Evolutionary conservation across 2,329 filamentous ascomycete genomes (phyloP), one percentile per base, ranked within the genome.

Genomic region (Exserohilum rostratum): DNA sequence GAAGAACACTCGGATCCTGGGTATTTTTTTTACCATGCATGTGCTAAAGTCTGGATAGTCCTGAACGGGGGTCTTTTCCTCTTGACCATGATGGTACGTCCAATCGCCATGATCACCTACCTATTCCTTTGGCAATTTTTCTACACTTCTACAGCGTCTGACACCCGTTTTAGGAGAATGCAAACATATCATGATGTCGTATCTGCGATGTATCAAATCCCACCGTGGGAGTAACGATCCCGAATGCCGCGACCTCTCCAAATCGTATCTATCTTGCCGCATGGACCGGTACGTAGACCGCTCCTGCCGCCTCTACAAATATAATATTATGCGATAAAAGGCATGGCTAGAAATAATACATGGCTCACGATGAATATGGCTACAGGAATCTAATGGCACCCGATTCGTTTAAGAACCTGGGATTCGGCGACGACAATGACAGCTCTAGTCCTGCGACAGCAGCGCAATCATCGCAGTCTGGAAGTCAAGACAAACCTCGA

Each of bases 401-500:
- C 65, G 95, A 99, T 71, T 90, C 96, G 55, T 95, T 98, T 77
- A 91, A 90, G 76, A 99, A 99, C 71, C 80, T 99, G 35, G 95
- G 95, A 0, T 95, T 96, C 66, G 79, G 81, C 39, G 75, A 61
- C n/a, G 63, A 69, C 46, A 44, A 44, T 25, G 54, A 55, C 15
- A 51, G 37, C 30, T 17, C 64, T 62, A 54, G 56, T 7, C 62
- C 64, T 68, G 67, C 62, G 66, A 70, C 67, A 57, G 53, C 64
- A 61, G 54, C 66, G 18, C 65, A 57, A 46, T 46, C 67, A 66
- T 50, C 60, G 44, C 64, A 66, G 55, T 45, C 60, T 45, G 60
- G 66, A 58, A 50, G 42, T 38, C 57, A 64, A 53, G 59, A 66
- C 61, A 70, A 63, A 48, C 59, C 62, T 47, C 64, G 61, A 48